phyloP scores from a whole-genome alignment of 768 basidiomycete species.

The Phanerochaete sordida region DNA sequence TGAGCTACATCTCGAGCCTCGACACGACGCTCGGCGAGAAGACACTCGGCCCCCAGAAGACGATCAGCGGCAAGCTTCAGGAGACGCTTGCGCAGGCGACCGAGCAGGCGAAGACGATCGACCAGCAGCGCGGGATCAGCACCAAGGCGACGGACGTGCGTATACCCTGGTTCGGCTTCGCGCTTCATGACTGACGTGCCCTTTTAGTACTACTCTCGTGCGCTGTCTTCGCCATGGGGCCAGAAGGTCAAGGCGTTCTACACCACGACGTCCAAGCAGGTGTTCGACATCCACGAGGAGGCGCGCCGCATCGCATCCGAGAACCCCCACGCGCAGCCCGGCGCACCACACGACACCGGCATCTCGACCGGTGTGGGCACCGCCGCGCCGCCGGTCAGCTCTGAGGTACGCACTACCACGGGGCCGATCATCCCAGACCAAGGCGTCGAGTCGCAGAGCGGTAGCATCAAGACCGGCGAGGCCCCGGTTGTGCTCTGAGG shows the following conservation, averaged over 20 bases:
- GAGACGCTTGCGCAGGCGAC: constrained; percentile 59
- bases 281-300: constrained; percentile 90
- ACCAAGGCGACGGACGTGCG: constrained; percentile 67
- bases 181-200: background rate
- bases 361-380: constrained; percentile 20
- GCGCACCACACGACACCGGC: background rate
- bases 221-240: constrained; percentile 72
- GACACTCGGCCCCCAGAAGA: constrained; percentile 77
- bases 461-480: background rate
- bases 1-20: constrained; percentile 70
- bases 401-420: constrained; percentile 12
- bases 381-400: constrained; percentile 19
- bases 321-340: constrained; percentile 24
- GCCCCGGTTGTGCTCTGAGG: background rate
- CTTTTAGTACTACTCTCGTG: constrained; percentile 71
- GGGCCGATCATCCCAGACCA: background rate
- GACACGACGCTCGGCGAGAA: constrained; percentile 64
- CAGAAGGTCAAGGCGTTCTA: constrained; percentile 80
- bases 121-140: constrained; percentile 76
- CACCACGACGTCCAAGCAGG: constrained; percentile 84
- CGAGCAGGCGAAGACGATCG: constrained; percentile 68
- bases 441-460: background rate
- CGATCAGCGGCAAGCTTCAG: constrained; percentile 71
- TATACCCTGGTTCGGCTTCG: background rate
- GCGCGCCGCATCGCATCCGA: constrained; percentile 73